These are phyloP conservation scores for Ogataea salicorniae DNA, from an alignment of 805 yeast genomes.

Conservation along the genomic window DNA sequence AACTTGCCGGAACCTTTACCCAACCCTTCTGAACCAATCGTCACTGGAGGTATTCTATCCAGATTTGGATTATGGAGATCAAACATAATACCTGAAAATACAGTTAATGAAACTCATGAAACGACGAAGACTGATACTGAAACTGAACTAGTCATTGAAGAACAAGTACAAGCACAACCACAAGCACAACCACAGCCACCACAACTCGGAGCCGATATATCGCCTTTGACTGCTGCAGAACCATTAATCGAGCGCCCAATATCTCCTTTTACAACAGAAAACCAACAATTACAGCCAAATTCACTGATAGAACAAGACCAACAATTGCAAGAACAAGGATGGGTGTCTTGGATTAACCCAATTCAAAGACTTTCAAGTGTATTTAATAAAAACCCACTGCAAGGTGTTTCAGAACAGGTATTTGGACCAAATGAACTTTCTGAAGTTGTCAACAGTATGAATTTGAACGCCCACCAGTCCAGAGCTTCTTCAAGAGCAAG, in stretches of 20 bases:
- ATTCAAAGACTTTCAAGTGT: background rate
- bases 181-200: no score
- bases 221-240: no score
- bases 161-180: no score
- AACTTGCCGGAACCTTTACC: no score
- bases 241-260: no score
- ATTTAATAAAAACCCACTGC: background rate
- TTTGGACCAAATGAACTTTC: constrained; percentile 9
- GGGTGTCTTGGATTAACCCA: constrained; percentile 1
- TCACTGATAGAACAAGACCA: background rate
- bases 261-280: no score
- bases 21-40: background rate
- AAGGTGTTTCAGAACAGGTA: background rate
- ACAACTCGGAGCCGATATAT: no score
- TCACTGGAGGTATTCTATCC: background rate
- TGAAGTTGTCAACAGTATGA: constrained; percentile 5
- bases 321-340: background rate
- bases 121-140: no score
- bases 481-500: background rate
- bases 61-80: background rate
- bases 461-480: background rate
- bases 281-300: background rate
- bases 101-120: background rate
- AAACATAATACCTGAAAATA: background rate
- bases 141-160: no score